Conservation (phyloP, 2,329 filamentous ascomycete genomes). For the Diaporthe citri region DNA sequence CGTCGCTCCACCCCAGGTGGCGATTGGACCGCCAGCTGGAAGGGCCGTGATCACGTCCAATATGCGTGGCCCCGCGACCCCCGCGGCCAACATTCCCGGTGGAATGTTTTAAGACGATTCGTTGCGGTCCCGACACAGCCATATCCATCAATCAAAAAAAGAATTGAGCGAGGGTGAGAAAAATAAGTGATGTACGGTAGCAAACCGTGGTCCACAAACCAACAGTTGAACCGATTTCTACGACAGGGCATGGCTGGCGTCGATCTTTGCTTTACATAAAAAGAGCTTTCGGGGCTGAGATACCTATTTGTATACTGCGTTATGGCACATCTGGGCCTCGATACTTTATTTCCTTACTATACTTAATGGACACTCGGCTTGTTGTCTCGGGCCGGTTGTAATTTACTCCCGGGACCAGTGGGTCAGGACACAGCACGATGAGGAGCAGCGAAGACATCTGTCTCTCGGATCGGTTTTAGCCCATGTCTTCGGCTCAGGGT, state of each 20-base stretch:
- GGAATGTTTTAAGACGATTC: slow-evolving; percentile 50
- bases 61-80: slow-evolving; percentile 43
- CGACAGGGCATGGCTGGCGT: slow-evolving; percentile 29
- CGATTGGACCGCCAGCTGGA: slow-evolving; percentile 51
- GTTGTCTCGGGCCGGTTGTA: not conserved
- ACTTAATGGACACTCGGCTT: slow-evolving; percentile 15
- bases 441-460: slow-evolving; percentile 1
- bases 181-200: slow-evolving; percentile 13
- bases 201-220: slow-evolving; percentile 32
- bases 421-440: not conserved
- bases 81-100: slow-evolving; percentile 47
- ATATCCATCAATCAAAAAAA: not conserved
- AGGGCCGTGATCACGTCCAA: slow-evolving; percentile 51
- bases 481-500: not conserved
- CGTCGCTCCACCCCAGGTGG: slow-evolving; percentile 45
- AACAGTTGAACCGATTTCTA: slow-evolving; percentile 17
- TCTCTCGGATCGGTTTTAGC: not conserved
- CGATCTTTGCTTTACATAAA: slow-evolving; percentile 40
- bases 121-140: not conserved
- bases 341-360: slow-evolving; percentile 32
- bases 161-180: not conserved
- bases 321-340: slow-evolving; percentile 33
- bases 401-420: not conserved
- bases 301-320: slow-evolving; percentile 46
- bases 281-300: slow-evolving; percentile 45